phyloP scores from a whole-genome alignment of 345 rosid genomes.

The Citrus medica region DNA sequence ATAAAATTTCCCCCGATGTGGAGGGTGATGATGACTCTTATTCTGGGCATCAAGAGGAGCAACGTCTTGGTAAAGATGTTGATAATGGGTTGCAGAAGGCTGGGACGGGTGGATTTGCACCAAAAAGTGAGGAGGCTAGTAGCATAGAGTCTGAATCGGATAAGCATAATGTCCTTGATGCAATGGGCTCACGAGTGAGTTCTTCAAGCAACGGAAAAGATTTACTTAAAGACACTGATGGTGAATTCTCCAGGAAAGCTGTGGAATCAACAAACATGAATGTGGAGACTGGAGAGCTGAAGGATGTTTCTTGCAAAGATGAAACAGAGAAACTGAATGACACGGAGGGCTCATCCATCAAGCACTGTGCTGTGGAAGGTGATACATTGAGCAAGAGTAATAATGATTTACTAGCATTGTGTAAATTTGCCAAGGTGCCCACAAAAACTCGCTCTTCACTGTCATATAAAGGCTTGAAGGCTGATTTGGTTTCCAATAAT shows the following conservation, averaged over 20 bases:
- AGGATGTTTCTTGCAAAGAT: constrained; percentile 27
- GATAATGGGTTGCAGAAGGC: constrained; percentile 52
- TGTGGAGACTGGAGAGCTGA: constrained; percentile 40
- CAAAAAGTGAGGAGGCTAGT: constrained; percentile 50
- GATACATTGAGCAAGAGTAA: constrained; percentile 37
- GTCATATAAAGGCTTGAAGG: constrained; percentile 39
- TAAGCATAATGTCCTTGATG: constrained; percentile 41
- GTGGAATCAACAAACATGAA: constrained; percentile 30
- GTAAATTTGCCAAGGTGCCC: constrained; percentile 82
- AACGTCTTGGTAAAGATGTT: constrained; percentile 46
- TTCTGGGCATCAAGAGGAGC: constrained; percentile 56
- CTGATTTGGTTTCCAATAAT: constrained; percentile 29
- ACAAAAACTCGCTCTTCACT: constrained; percentile 82
- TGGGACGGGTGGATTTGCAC: constrained; percentile 32
- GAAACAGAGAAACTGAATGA: constrained; percentile 43
- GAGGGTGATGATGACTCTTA: constrained; percentile 50
- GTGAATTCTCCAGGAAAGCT: constrained; percentile 44
- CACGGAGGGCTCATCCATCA: constrained; percentile 29
- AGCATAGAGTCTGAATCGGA: constrained; percentile 47
- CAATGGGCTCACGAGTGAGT: constrained; percentile 50
- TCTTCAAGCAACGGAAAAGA: constrained; percentile 49
- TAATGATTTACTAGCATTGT: constrained; percentile 56
- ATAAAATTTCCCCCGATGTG: constrained; percentile 44
- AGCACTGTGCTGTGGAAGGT: constrained; percentile 24
- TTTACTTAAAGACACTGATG: constrained; percentile 23